Conservation (phyloP, 208 protist genomes). For the Porcisia hertigi region DNA sequence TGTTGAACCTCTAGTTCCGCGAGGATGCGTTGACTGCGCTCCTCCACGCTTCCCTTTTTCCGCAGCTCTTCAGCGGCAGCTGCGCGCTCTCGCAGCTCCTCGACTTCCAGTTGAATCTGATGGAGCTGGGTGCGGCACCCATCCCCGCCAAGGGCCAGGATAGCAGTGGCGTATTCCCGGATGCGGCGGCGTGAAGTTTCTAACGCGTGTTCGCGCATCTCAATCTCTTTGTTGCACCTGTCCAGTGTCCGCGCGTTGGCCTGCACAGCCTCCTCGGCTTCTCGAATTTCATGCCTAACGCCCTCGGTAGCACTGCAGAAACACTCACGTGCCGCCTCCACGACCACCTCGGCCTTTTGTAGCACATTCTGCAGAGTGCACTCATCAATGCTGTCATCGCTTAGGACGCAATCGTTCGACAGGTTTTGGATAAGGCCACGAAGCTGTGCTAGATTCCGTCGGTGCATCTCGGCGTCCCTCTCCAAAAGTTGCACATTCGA, state of each 20-base stretch:
- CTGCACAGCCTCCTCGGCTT: constrained; percentile 35
- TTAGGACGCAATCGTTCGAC: constrained; percentile 35
- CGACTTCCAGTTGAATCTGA: constrained; percentile 33
- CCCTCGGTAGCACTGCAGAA: not conserved
- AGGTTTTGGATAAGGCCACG: constrained; percentile 29
- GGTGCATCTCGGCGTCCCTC: constrained; percentile 52
- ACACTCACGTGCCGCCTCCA: constrained; percentile 14
- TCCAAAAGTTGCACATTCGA: constrained; percentile 52
- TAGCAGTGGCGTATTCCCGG: constrained; percentile 22
- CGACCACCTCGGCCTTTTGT: constrained; percentile 29
- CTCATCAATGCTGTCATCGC: constrained; percentile 55
- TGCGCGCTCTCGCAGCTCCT: constrained; percentile 48
- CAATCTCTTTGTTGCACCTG: constrained; percentile 56
- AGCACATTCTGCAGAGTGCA: constrained; percentile 33
- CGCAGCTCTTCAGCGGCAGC: constrained; percentile 49
- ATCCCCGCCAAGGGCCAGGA: constrained; percentile 21
- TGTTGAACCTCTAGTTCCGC: constrained; percentile 60
- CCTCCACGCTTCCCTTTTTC: constrained; percentile 33
- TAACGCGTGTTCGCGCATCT: constrained; percentile 44
- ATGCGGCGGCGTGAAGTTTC: constrained; percentile 17
- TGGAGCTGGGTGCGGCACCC: constrained; percentile 17
- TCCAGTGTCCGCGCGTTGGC: constrained; percentile 43
- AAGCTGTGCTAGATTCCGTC: constrained; percentile 37
- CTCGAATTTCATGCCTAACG: constrained; percentile 9
- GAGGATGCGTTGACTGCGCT: constrained; percentile 45